Conservation (phyloP, 192 early-diverging fungal genomes). For the Rhizophagus clarus region DNA sequence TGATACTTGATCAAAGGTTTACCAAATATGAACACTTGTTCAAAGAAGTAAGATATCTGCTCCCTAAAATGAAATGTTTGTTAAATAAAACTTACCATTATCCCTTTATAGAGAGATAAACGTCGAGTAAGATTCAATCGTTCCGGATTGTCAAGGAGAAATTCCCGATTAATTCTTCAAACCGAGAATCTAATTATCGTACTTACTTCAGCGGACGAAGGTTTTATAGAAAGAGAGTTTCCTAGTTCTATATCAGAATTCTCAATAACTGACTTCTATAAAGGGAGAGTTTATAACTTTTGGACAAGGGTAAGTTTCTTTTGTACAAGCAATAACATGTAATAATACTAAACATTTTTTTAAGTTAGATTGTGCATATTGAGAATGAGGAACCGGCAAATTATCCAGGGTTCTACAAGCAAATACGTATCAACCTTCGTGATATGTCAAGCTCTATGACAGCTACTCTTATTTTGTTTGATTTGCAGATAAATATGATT, state of each 20-base stretch:
- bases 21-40: neutral
- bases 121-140: constrained; percentile 11
- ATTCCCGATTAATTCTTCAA: neutral
- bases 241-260: neutral
- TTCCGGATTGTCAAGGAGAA: neutral
- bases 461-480: neutral
- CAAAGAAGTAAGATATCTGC: neutral
- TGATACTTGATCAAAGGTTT: neutral
- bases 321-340: neutral
- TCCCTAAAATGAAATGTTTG: neutral
- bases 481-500: neutral
- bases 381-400: neutral
- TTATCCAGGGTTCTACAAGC: neutral
- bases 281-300: constrained; percentile 7
- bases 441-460: neutral
- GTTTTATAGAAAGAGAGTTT: neutral
- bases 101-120: neutral
- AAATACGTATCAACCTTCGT: neutral
- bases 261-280: neutral
- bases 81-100: neutral
- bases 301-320: constrained; percentile 3
- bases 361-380: neutral
- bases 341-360: neutral
- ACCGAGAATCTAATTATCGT: neutral
- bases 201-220: neutral